Evolutionary conservation across 1,139 yeast species (phyloP).

Genomic region (Williopsis jadinii): DNA sequence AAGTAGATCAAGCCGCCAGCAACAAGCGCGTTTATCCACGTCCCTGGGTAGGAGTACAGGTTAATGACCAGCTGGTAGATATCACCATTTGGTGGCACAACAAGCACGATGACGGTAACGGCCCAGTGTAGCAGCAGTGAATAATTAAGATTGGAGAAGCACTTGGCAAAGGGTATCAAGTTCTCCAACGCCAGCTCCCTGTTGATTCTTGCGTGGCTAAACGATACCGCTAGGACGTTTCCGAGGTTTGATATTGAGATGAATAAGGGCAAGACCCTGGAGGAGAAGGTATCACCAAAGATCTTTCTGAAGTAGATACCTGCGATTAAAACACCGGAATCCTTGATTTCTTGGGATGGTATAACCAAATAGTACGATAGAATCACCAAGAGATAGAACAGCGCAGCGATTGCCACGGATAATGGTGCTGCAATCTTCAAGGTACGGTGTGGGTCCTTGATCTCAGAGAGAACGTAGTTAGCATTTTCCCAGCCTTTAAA

Average conservation of each 20-base stretch:
- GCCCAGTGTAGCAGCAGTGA: slow-evolving; percentile 39
- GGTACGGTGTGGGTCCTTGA: slow-evolving; percentile 41
- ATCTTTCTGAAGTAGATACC: slow-evolving; percentile 43
- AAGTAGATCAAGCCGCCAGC: slow-evolving; percentile 37
- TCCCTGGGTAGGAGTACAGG: slow-evolving; percentile 44
- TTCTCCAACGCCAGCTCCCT: slow-evolving; percentile 41
- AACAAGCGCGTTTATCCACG: slow-evolving; percentile 41
- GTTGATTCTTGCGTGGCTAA: slow-evolving; percentile 44
- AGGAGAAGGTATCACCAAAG: slow-evolving; percentile 36
- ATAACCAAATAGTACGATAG: slow-evolving; percentile 40
- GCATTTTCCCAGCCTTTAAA: slow-evolving; percentile 59
- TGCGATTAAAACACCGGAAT: slow-evolving; percentile 44
- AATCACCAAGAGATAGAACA: slow-evolving; percentile 38
- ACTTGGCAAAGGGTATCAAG: slow-evolving; percentile 36
- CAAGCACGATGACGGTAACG: slow-evolving; percentile 37
- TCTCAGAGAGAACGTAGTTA: slow-evolving; percentile 44
- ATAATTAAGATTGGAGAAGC: slow-evolving; percentile 26
- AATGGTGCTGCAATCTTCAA: slow-evolving; percentile 42
- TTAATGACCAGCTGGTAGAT: slow-evolving; percentile 42
- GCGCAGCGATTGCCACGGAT: slow-evolving; percentile 38
- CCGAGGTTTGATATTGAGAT: slow-evolving; percentile 45
- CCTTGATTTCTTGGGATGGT: slow-evolving; percentile 38
- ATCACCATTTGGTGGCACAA: slow-evolving; percentile 43
- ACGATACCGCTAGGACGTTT: slow-evolving; percentile 44
- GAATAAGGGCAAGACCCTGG: slow-evolving; percentile 37